Base-by-base conservation (phyloP, 2,329 filamentous ascomycete genomes). In the Basipetospora chlamydospora region DNA sequence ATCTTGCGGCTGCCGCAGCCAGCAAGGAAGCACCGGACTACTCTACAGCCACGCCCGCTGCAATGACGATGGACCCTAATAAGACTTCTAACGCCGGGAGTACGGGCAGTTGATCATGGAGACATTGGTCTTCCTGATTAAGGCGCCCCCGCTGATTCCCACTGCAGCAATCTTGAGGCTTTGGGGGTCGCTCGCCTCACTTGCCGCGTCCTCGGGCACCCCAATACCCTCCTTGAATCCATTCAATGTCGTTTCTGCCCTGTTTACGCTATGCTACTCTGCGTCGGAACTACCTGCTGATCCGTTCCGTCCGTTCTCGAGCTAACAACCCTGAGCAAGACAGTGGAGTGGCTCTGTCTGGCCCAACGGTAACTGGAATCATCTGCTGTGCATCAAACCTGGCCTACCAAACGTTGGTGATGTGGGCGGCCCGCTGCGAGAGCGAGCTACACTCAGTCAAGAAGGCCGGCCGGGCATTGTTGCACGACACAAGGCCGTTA, bases 311-410 rank as follows among this genome's bases (percentile, higher is more conserved):
- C 28, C 9, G 18, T 31, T 31, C 28, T 31, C 10, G 28, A 18
- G n/a, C 28, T 6, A 23, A 11, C 22, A 23, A 11, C n/a, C n/a
- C n/a, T n/a, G n/a, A n/a, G n/a, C n/a, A n/a, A n/a, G n/a, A n/a
- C n/a, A n/a, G n/a, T n/a, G n/a, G n/a, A n/a, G n/a, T n/a, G n/a
- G n/a, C n/a, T n/a, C n/a, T n/a, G n/a, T n/a, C n/a, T n/a, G n/a
- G n/a, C n/a, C n/a, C n/a, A n/a, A n/a, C n/a, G n/a, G n/a, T n/a
- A n/a, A n/a, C n/a, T 10, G 16, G 32, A 21, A 34, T 34, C 32
- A 34, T 34, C 32, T 23, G 21, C 32, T 17, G 32, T 34, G 11
- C 32, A 34, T 34, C 32, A 34, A 34, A 34, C 32, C 25, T 15
- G n/a, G n/a, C 17, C 16, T 16, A 15, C n/a, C n/a, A 15, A 16